Evolutionary conservation across 2,329 filamentous ascomycete species (phyloP).

Genomic region (Tolypocladium tropicale): DNA sequence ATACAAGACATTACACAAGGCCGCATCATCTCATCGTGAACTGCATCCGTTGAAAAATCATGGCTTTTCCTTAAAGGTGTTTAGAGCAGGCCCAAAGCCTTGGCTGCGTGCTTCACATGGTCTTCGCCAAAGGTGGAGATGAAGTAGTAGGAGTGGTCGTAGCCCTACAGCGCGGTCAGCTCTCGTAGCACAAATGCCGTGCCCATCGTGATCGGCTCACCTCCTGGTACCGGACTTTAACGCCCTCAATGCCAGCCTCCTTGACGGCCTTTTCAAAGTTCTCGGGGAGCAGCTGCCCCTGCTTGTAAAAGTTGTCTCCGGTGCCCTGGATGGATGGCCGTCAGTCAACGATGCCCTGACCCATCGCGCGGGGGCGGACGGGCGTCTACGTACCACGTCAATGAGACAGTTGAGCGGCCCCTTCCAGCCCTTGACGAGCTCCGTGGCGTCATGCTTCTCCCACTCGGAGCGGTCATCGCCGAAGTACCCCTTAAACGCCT

Average conservation of each 20-base stretch:
- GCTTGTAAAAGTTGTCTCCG: conserved; percentile 93
- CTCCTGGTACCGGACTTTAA: conserved; percentile 75
- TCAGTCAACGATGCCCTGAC: background rate
- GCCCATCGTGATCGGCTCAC: conserved; percentile 25
- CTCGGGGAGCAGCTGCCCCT: conserved; percentile 84
- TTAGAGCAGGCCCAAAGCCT: conserved; percentile 49
- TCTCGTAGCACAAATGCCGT: background rate
- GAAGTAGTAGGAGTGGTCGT: conserved; percentile 97
- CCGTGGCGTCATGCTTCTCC: conserved; percentile 85
- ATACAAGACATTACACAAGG: background rate
- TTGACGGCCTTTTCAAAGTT: conserved; percentile 77
- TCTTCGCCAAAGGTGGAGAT: conserved; percentile 86
- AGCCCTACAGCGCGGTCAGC: conserved; percentile 42
- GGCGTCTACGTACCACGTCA: conserved; percentile 58
- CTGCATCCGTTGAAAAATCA: background rate
- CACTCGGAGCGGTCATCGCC: conserved; percentile 67
- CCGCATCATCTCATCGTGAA: background rate
- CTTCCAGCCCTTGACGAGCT: conserved; percentile 71
- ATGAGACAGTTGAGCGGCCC: conserved; percentile 66
- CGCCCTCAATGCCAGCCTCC: conserved; percentile 60
- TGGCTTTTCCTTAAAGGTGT: background rate
- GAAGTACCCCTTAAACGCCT: conserved; percentile 88
- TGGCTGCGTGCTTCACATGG: conserved; percentile 85
- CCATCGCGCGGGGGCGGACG: no score
- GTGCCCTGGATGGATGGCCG: conserved; percentile 55